A percentile compares a stretch with the other conserved stretches of the same genome.
Evolutionary conservation across 805 yeast genomes (phyloP).

Genomic region (Zygotorulaspora danielsina): DNA sequence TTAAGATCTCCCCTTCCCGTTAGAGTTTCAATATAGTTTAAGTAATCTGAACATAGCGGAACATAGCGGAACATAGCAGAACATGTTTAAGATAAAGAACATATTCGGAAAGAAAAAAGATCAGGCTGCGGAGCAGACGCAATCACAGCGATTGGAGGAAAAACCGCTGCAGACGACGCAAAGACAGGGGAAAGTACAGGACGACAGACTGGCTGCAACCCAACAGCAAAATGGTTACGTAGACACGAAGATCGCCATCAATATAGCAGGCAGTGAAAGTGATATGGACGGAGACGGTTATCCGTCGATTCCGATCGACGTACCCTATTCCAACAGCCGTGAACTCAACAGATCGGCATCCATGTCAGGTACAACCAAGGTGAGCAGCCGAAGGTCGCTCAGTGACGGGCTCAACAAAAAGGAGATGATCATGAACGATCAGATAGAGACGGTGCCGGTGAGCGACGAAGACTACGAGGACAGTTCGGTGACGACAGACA

Average conservation of each 20-base stretch:
- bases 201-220: not conserved
- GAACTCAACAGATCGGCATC: constrained; percentile 2
- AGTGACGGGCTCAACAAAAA: constrained; percentile 3
- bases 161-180: constrained; percentile 3
- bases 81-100: constrained; percentile 18
- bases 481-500: constrained; percentile 5
- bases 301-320: constrained; percentile 1
- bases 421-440: constrained; percentile 4
- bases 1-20: not conserved
- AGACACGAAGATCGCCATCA: not conserved
- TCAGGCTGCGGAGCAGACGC: constrained; percentile 2
- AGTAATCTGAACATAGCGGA: not conserved
- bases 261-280: not conserved
- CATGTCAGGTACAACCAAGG: constrained; percentile 9
- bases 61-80: not conserved
- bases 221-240: not conserved
- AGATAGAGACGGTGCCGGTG: constrained; percentile 6
- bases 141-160: not conserved
- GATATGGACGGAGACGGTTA: not conserved
- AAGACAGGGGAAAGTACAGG: not conserved
- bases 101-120: constrained; percentile 19
- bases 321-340: not conserved
- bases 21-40: not conserved
- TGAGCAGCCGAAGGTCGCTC: constrained; percentile 9
- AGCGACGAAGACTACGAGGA: constrained; percentile 19